A percentile compares a stretch with the other conserved stretches of the same genome.
phyloP scores from a whole-genome alignment of 257 asterid genomes.

The Ligustrum vulgare region DNA sequence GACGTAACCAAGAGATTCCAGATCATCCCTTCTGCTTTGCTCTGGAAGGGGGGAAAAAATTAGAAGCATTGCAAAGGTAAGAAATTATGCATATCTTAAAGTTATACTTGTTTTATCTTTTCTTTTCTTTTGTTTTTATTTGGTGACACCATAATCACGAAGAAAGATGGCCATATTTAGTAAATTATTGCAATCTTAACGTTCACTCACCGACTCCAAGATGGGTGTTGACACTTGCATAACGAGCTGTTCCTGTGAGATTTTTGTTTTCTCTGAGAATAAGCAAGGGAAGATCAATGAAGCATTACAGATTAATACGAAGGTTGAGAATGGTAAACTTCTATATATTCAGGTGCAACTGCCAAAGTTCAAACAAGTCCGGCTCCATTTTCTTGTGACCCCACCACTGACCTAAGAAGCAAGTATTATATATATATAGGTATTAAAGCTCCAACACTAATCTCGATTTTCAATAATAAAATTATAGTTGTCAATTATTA shows the following conservation, averaged over 20 bases:
- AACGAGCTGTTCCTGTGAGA: slow-evolving; percentile 58
- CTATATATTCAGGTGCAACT: too few species aligned
- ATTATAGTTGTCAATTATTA: too few species aligned
- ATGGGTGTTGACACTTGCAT: slow-evolving; percentile 58
- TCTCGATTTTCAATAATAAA: too few species aligned
- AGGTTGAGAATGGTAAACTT: not conserved
- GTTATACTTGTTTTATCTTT: not conserved
- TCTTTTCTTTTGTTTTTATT: not conserved
- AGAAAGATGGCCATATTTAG: not conserved
- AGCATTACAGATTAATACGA: not conserved
- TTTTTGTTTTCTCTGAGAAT: slow-evolving; percentile 54
- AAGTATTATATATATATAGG: too few species aligned
- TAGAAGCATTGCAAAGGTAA: not conserved
- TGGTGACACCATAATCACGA: not conserved
- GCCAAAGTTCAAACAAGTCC: too few species aligned
- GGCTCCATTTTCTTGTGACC: too few species aligned
- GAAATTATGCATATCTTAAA: not conserved
- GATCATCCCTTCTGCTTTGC: slow-evolving; percentile 84
- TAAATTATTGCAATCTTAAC: not conserved
- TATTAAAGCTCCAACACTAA: too few species aligned
- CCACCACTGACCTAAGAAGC: too few species aligned
- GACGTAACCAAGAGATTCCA: slow-evolving; percentile 89
- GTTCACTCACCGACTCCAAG: slow-evolving; percentile 51
- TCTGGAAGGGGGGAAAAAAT: slow-evolving; percentile 28
- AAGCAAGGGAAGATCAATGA: slow-evolving; percentile 10